Evolutionary conservation across 2,329 filamentous ascomycete species (phyloP), one percentile per base, ranked within the genome.

Genomic region (Monilinia fructigena): DNA sequence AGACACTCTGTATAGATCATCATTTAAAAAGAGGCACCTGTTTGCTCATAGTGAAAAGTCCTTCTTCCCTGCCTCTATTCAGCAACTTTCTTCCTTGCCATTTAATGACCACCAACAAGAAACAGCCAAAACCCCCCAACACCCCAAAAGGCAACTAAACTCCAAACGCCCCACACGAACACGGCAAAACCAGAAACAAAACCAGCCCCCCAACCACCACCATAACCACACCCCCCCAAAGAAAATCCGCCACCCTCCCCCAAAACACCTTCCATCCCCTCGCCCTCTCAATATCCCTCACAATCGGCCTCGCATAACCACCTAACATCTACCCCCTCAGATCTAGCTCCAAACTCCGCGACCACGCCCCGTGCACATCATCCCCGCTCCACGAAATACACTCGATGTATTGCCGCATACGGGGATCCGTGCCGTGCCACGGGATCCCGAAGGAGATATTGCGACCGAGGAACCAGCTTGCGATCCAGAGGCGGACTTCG

Each of bases 201-300:
- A 35, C 18, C 10, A 59, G 8, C n/a, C 5, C 5, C 31, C 28
- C 58, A 28, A 38, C n/a, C 1, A 50, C 58, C 28, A 8, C 58
- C 45, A 60, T 38, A 8, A 40, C 4, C n/a, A 50, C 20, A 1
- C 10, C 28, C 1, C 58, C 58, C 10, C 28, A 26, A 3, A 50
- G 20, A 50, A 60, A 60, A 60, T 63, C 48, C 23, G 10, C 35
- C 2, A 55, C 8, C 7, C 52, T 55, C 23, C 8, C 12, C 48
- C 20, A 11, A 20, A 14, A 40, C 3, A 4, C 7, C 60, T 31
- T 4, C 60, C 60, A 40, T 35, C 7, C 11, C 40, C 18, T 31
- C 4, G 60, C 60, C 60, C 0, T 63, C 31, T 28, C 52, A 16
- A 63, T n/a, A 63, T 63, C 60, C 35, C 48, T n/a, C 35, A 31